These are phyloP conservation scores for Nicotiana attenuata DNA, from an alignment of 257 asterid genomes.

Conservation along the genomic window DNA sequence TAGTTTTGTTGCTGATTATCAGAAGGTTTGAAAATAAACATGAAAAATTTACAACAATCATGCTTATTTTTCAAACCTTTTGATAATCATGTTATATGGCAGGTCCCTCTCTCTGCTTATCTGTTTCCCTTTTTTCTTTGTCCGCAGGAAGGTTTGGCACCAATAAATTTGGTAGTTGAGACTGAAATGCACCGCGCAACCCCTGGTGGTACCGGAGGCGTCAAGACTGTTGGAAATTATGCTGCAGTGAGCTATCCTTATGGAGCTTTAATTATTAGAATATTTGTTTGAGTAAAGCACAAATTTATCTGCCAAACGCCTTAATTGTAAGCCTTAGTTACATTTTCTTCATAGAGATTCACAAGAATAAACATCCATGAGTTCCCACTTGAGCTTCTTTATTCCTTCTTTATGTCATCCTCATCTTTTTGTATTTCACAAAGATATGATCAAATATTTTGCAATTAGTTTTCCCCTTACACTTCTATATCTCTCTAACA, in stretches of 20 bases:
- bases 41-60: too few relatives aligned
- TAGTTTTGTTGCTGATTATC: background rate
- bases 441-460: background rate
- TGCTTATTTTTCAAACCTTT: background rate
- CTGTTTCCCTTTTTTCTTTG: background rate
- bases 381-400: background rate
- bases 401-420: background rate
- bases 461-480: background rate
- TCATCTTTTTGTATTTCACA: background rate
- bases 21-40: background rate
- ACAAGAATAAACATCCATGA: background rate
- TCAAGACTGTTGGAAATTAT: conserved; percentile 93
- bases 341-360: background rate
- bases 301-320: background rate
- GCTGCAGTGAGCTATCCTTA: conserved; percentile 63
- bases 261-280: background rate
- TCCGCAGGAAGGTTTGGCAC: conserved; percentile 91
- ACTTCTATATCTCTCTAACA: background rate
- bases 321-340: background rate
- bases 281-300: background rate
- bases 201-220: conserved; percentile 98
- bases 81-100: background rate
- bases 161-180: conserved; percentile 84
- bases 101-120: background rate
- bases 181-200: conserved; percentile 93